Evolutionary conservation across 257 asterid species (phyloP).

Genomic region (Echium plantagineum): DNA sequence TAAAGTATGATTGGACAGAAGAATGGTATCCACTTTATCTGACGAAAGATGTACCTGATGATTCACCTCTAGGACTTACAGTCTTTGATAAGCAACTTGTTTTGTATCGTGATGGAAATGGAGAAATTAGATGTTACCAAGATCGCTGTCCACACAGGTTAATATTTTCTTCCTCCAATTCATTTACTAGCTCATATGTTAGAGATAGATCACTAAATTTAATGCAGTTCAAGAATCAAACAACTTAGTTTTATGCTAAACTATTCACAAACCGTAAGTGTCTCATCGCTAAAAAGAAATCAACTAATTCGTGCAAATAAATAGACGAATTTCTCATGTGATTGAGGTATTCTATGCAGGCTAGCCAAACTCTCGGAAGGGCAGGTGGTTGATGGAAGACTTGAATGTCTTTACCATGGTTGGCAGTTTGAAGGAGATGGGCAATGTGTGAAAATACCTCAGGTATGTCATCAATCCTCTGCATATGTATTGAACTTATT

Average conservation of each 20-base stretch:
- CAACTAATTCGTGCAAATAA: too few relatives aligned
- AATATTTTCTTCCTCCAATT: background rate
- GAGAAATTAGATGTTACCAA: constrained; percentile 58
- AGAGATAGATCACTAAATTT: too few relatives aligned
- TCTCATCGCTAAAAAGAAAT: too few relatives aligned
- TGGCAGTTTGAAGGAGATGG: constrained; percentile 93
- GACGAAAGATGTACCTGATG: constrained; percentile 73
- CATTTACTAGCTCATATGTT: background rate
- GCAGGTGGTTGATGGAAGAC: constrained; percentile 58
- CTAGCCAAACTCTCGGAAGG: constrained; percentile 96
- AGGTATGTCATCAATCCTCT: constrained; percentile 36
- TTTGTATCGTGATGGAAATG: constrained; percentile 58
- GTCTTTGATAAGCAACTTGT: constrained; percentile 85
- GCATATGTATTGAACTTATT: background rate
- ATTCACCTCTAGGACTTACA: constrained; percentile 85
- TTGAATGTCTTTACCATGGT: constrained; percentile 92
- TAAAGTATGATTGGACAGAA: constrained; percentile 66
- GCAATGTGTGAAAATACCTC: constrained; percentile 85
- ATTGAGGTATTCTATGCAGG: constrained; percentile 23
- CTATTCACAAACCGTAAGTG: too few relatives aligned
- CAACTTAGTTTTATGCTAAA: too few relatives aligned
- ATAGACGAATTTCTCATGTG: background rate
- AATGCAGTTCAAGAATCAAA: too few relatives aligned
- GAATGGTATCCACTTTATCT: constrained; percentile 94
- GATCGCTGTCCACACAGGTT: constrained; percentile 95